Percentiles rank a stretch among this genome's conserved stretches.
Evolutionary conservation across 2,329 filamentous ascomycete species (phyloP).

Genomic region (Fonsecaea monophora): DNA sequence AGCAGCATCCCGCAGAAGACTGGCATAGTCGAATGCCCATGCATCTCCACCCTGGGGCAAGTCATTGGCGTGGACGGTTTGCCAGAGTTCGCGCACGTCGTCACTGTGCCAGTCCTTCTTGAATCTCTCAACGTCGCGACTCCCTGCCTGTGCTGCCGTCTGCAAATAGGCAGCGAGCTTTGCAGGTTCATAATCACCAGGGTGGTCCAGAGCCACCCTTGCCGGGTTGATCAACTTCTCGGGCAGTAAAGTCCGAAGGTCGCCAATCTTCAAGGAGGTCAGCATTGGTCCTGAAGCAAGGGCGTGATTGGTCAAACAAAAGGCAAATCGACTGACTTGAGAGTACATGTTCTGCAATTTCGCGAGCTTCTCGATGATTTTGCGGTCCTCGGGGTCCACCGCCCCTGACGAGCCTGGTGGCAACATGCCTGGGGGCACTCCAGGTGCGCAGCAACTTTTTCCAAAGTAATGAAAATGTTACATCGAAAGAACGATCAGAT

Average conservation of each 20-base stretch:
- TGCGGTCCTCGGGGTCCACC: slow-evolving; percentile 37
- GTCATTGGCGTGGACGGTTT: slow-evolving; percentile 45
- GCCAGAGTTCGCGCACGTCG: slow-evolving; percentile 50
- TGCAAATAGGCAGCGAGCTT: slow-evolving; percentile 47
- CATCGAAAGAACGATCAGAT: neutral
- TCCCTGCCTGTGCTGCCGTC: slow-evolving; percentile 46
- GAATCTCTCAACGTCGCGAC: slow-evolving; percentile 49
- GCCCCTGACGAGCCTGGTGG: neutral
- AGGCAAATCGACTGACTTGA: slow-evolving; percentile 30
- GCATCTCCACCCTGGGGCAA: slow-evolving; percentile 49
- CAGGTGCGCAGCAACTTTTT: neutral
- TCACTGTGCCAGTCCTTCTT: slow-evolving; percentile 50
- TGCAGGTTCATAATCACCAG: slow-evolving; percentile 45
- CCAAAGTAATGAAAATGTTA: neutral
- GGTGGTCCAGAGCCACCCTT: slow-evolving; percentile 48
- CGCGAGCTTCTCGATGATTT: slow-evolving; percentile 37
- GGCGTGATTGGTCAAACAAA: slow-evolving; percentile 5
- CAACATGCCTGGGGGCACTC: slow-evolving; percentile 11
- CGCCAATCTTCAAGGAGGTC: slow-evolving; percentile 47
- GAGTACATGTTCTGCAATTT: slow-evolving; percentile 39
- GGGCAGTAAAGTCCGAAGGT: slow-evolving; percentile 52
- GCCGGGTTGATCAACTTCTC: slow-evolving; percentile 49
- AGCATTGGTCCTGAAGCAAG: slow-evolving; percentile 10
- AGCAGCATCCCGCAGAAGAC: slow-evolving; percentile 44
- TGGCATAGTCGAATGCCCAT: slow-evolving; percentile 52